Evolutionary conservation across 108 stramenopile species (phyloP), one percentile per base, ranked within the genome.

Genomic region (Cyclotella kingstonii): DNA sequence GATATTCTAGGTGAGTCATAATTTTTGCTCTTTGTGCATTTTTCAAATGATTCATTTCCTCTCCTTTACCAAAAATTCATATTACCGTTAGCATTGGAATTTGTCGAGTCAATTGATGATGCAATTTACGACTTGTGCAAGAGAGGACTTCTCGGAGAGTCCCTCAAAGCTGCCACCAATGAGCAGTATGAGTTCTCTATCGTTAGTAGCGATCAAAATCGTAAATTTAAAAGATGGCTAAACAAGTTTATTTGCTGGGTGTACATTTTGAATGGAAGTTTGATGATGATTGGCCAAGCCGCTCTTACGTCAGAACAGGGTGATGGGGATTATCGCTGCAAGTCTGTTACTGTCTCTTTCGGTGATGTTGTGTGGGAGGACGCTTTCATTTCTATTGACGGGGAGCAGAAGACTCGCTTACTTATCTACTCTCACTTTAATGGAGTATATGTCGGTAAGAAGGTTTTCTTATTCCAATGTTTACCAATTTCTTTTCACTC

Each of bases 81-180:
- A n/a, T n/a, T n/a, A n/a, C n/a, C n/a, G n/a, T 40, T 90, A 12
- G 79, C 85, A 0, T 56, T 86, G 4, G 84, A 66, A 33, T 90
- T 77, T 43, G 86, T 90, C 54, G 85, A 90, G 62, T 84, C 71
- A 15, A 84, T 83, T n/a, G 82, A 85, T 58, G 70, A 73, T 28
- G 84, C 86, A 19, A 38, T 52, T n/a, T 63, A 34, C 36, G 49
- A 36, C 1, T 39, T 63, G 36, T 39, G 21, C 10, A 63, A 63
- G 38, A 19, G 50, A 63, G 60, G 60, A 19, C 48, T 60, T 33
- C 48, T 60, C 26, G 60, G 60, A 5, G 46, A 29, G 9, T 19
- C 22, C 9, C 46, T 60, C 10, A 5, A 30, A 23, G 26, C 19
- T 34, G 60, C 60, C 8, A 60, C 60, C 19, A 47, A 21, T 15